A percentile compares a stretch with the other conserved stretches of the same genome.
Conservation (phyloP, 352 stramenopile genomes). For the Thraustochytrium striatum region DNA sequence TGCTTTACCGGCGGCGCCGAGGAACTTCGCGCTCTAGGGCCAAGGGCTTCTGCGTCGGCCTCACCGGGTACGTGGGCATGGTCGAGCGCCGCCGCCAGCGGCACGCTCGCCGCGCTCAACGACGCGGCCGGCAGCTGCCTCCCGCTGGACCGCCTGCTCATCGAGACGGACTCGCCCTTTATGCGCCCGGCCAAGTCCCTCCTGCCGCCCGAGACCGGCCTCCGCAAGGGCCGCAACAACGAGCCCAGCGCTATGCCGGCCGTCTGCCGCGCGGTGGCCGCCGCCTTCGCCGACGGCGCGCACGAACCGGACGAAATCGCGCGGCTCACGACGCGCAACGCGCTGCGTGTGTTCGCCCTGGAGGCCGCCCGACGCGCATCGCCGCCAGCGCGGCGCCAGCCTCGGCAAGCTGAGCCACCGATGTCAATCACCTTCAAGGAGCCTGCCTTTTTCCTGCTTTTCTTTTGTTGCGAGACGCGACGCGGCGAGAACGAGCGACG, state of each 20-base stretch:
- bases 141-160: slow-evolving; percentile 70
- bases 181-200: slow-evolving; percentile 68
- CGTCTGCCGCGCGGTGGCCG: slow-evolving; percentile 32
- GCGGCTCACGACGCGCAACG: slow-evolving; percentile 64
- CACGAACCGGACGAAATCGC: slow-evolving; percentile 63
- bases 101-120: slow-evolving; percentile 53
- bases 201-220: slow-evolving; percentile 10
- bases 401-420: no score
- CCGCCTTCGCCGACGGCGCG: slow-evolving; percentile 14
- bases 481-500: no score
- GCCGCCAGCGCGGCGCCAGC: no score
- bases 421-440: no score
- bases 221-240: slow-evolving; percentile 42
- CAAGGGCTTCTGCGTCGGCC: slow-evolving; percentile 76
- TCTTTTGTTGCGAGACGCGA: no score
- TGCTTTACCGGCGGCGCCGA: slow-evolving; percentile 76
- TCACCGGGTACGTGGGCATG: slow-evolving; percentile 83
- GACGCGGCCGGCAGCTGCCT: slow-evolving; percentile 67
- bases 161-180: slow-evolving; percentile 86
- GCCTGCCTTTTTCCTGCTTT: no score
- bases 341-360: slow-evolving; percentile 66
- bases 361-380: no score
- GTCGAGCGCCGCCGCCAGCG: slow-evolving; percentile 56
- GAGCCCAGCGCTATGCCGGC: slow-evolving; percentile 35
- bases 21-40: slow-evolving; percentile 70